These are phyloP conservation scores for Ettlia oleoabundans DNA, from an alignment of 139 green algal species.

Conservation along the genomic window DNA sequence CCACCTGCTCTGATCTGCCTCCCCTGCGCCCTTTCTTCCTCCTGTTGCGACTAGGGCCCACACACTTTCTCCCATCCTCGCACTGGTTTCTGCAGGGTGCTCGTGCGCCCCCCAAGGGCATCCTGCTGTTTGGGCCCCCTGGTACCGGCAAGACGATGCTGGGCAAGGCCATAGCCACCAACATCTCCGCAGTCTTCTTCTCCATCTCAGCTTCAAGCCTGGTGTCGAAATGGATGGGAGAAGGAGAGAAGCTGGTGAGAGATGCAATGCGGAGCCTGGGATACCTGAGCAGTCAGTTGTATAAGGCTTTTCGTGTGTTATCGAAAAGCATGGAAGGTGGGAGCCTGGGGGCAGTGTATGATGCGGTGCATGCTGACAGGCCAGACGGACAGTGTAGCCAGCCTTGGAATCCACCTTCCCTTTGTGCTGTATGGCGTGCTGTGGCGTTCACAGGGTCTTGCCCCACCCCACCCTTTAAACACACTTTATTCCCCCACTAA, in stretches of 20 bases:
- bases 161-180: constrained; percentile 92
- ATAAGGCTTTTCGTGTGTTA: neutral
- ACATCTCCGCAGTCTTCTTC: constrained; percentile 99
- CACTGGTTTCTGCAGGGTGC: constrained; percentile 70
- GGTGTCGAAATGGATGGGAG: constrained; percentile 99
- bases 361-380: neutral
- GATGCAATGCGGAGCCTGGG: constrained; percentile 10
- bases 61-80: neutral
- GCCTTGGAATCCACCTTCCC: no score
- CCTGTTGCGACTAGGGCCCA: neutral
- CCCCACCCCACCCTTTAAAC: no score
- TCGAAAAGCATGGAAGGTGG: no score
- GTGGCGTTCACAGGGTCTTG: no score
- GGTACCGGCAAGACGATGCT: constrained; percentile 98
- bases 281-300: neutral
- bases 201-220: constrained; percentile 94
- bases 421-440: no score
- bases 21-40: neutral
- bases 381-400: neutral
- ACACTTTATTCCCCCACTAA: no score
- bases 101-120: constrained; percentile 84
- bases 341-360: neutral
- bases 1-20: neutral
- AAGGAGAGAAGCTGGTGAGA: constrained; percentile 97
- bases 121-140: constrained; percentile 91